Percentiles rank a stretch among this genome's conserved stretches.
Conservation (phyloP, 2,329 filamentous ascomycete species). For the Aspergillus aculeatinus region DNA sequence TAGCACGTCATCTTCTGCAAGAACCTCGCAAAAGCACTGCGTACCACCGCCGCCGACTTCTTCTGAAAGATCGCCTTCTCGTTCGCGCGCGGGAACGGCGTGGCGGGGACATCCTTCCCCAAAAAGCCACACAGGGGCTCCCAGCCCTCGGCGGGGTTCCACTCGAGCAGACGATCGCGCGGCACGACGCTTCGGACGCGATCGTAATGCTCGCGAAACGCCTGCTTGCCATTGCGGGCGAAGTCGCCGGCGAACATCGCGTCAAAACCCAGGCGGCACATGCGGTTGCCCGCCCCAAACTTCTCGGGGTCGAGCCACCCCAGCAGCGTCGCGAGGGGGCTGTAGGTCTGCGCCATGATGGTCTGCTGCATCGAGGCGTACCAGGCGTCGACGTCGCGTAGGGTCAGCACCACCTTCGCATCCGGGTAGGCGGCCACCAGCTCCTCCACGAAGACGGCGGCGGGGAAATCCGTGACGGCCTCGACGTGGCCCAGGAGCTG, state of each 20-base stretch:
- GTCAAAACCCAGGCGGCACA: constrained; percentile 12
- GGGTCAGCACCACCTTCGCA: constrained; percentile 35
- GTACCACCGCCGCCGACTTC: constrained; percentile 7
- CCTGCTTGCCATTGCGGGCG: constrained; percentile 19
- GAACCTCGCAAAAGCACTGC: constrained; percentile 1
- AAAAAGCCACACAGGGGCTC: constrained; percentile 46
- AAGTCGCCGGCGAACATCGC: constrained; percentile 11
- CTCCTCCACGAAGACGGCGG: constrained; percentile 35
- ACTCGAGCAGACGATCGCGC: constrained; percentile 29
- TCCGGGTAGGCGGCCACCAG: constrained; percentile 37
- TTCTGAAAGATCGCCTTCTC: constrained; percentile 20
- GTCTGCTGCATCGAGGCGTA: constrained; percentile 19
- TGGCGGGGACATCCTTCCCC: constrained; percentile 34
- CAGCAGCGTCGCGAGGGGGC: constrained; percentile 13
- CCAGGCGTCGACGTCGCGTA: constrained; percentile 33
- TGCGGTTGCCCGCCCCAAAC: constrained; percentile 23
- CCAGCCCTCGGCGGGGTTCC: constrained; percentile 43
- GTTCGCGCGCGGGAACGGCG: constrained; percentile 37
- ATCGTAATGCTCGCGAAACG: constrained; percentile 22
- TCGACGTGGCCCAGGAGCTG: constrained; percentile 28
- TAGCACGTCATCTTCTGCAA: background rate
- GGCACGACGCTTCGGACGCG: constrained; percentile 21
- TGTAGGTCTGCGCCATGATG: constrained; percentile 15
- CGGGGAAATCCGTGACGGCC: constrained; percentile 30
- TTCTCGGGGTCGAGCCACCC: constrained; percentile 12